Evolutionary conservation across 2,329 filamentous ascomycete genomes (phyloP), one percentile per base, ranked within the genome.

Genomic region (Claviceps paspali): DNA sequence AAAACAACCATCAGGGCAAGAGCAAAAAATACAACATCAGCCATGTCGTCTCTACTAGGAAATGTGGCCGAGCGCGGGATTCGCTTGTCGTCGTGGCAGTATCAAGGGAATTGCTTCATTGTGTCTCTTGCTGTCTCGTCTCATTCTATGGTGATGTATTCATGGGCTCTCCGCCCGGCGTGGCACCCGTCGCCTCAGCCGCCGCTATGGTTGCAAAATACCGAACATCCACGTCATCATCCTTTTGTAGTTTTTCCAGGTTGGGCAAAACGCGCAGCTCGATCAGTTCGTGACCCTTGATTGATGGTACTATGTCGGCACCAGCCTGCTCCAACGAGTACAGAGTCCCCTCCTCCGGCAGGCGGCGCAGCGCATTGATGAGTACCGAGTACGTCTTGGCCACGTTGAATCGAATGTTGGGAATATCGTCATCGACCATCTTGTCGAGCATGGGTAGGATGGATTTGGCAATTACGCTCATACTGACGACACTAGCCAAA

Each of bases 321-420:
- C 76, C 80, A 21, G 80, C 73, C 67, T 93, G 91, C 61, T 95
- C 85, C 41, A 92, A 62, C 36, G 84, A 77, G 55, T 81, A 76
- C 44, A 96, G 69, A 11, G 88, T 96, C 43, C 86, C 86, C 53
- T 91, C 72, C 38, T 87, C 82, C 3, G 91, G 88, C 39, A 98
- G 70, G 49, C 85, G 82, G 61, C 88, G 86, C 52, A 98, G 71
- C n/a, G 87, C 86, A 49, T 82, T 79, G 52, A 96, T 86, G 41
- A 98, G 67, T 36, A 91, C 79, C 17, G 78, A 76, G 55, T 96
- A 98, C 33, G 91, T 96, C 68, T 98, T 98, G 49, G 91, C 91
- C 33, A 98, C 91, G 60, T 98, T 98, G 73, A 98, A 98, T 36
- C 91, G 85, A 56, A 98, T 98, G 64, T 98, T 98, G 48, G 91